These are phyloP conservation scores for Vitis labrusca DNA, from an alignment of 164 flowering plant genomes.

Conservation along the genomic window DNA sequence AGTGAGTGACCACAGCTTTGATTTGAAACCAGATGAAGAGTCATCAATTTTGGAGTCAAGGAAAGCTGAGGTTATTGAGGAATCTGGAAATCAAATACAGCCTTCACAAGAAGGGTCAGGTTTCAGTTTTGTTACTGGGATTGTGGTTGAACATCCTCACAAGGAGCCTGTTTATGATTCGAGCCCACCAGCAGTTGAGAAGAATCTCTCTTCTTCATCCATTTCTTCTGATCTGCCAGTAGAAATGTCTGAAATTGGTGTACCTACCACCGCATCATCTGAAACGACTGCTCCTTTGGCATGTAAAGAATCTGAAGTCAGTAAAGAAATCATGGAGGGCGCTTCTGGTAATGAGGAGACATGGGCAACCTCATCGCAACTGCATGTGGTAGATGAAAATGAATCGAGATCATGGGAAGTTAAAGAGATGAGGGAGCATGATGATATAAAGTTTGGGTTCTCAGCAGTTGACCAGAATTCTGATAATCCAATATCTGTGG, in stretches of 20 bases:
- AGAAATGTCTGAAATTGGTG: constrained; percentile 30
- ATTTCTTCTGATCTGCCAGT: constrained; percentile 34
- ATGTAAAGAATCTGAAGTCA: constrained; percentile 19
- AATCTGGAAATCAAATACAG: constrained; percentile 18
- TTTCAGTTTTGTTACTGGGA: constrained; percentile 9
- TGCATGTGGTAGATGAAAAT: constrained; percentile 24
- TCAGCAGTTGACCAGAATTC: constrained; percentile 1
- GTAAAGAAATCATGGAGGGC: constrained; percentile 12
- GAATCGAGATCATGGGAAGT: constrained; percentile 20
- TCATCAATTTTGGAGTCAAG: constrained; percentile 15
- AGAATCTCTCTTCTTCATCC: constrained; percentile 39
- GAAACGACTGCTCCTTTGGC: constrained; percentile 16
- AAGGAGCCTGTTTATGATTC: constrained; percentile 77
- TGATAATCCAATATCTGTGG: constrained; percentile 11
- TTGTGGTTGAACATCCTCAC: constrained; percentile 29
- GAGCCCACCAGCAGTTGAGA: constrained; percentile 47
- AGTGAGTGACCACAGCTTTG: constrained; percentile 28
- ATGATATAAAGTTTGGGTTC: neutral
- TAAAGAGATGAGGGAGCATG: constrained; percentile 9
- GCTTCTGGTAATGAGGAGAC: constrained; percentile 17
- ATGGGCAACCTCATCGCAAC: constrained; percentile 14
- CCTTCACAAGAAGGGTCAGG: constrained; percentile 25
- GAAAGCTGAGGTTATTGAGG: constrained; percentile 11
- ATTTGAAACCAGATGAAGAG: constrained; percentile 17
- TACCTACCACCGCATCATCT: constrained; percentile 14